phyloP scores from a whole-genome alignment of 1,284 basidiomycete species.

The Irpex rosettiformis region DNA sequence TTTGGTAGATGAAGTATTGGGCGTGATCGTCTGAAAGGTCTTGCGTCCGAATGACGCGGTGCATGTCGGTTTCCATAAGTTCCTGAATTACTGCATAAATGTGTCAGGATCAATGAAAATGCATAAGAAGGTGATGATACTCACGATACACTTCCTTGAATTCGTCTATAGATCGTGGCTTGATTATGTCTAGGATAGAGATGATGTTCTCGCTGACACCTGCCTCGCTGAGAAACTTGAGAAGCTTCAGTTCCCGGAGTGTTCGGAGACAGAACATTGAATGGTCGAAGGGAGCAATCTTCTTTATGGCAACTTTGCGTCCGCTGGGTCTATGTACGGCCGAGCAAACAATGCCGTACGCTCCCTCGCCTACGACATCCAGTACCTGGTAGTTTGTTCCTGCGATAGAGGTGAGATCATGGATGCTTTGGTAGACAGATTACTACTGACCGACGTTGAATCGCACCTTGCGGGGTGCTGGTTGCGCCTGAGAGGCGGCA shows the following conservation, averaged over 20 bases:
- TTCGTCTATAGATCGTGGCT: slow-evolving; percentile 80
- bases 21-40: slow-evolving; percentile 81
- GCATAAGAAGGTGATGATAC: slow-evolving; percentile 27
- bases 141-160: slow-evolving; percentile 92
- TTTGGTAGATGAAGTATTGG: slow-evolving; percentile 82
- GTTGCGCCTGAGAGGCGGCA: slow-evolving; percentile 56
- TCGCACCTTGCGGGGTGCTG: slow-evolving; percentile 83
- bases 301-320: slow-evolving; percentile 66
- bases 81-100: slow-evolving; percentile 63
- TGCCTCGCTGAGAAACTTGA: slow-evolving; percentile 88
- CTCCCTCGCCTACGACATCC: slow-evolving; percentile 88
- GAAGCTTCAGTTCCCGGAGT: slow-evolving; percentile 85
- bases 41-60: slow-evolving; percentile 74
- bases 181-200: slow-evolving; percentile 93
- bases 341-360: slow-evolving; percentile 87
- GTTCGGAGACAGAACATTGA: slow-evolving; percentile 86
- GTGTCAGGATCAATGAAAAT: not conserved
- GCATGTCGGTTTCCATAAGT: slow-evolving; percentile 73
- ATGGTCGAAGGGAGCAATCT: slow-evolving; percentile 85
- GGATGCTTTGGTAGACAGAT: slow-evolving; percentile 7
- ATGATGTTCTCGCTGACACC: slow-evolving; percentile 96
- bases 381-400: slow-evolving; percentile 85
- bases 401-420: slow-evolving; percentile 21
- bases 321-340: slow-evolving; percentile 80
- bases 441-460: slow-evolving; percentile 83